These are phyloP conservation scores for Oryza punctata DNA, from an alignment of 176 grass and related monocot species.

Conservation along the genomic window DNA sequence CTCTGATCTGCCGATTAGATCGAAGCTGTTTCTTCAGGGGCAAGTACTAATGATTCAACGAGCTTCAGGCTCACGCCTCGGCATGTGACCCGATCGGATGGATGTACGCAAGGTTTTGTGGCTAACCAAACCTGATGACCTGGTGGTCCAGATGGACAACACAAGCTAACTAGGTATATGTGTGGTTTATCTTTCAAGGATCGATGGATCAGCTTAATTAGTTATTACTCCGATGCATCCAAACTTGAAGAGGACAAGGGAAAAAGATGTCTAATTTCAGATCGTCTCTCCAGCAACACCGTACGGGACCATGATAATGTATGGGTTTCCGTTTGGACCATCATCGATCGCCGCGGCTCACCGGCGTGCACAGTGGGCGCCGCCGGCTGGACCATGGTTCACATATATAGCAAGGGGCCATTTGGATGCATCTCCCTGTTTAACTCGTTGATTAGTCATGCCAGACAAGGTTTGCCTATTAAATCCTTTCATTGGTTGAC, in stretches of 20 bases:
- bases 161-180: slow-evolving; percentile 33
- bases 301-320: slow-evolving; percentile 38
- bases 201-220: slow-evolving; percentile 41
- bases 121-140: slow-evolving; percentile 19
- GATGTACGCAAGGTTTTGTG: slow-evolving; percentile 11
- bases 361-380: slow-evolving; percentile 15
- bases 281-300: slow-evolving; percentile 25
- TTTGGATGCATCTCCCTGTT: background rate
- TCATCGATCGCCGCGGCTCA: slow-evolving; percentile 24
- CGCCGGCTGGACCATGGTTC: background rate
- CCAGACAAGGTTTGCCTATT: background rate
- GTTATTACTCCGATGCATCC: slow-evolving; percentile 37
- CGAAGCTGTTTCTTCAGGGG: slow-evolving; percentile 48
- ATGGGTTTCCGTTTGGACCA: slow-evolving; percentile 38
- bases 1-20: slow-evolving; percentile 48
- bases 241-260: slow-evolving; percentile 46
- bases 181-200: slow-evolving; percentile 39
- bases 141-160: slow-evolving; percentile 35
- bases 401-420: background rate
- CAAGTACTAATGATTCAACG: slow-evolving; percentile 50
- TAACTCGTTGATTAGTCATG: slow-evolving; percentile 6
- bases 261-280: slow-evolving; percentile 24
- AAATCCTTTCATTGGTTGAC: background rate
- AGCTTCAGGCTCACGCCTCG: slow-evolving; percentile 45
- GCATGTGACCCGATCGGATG: slow-evolving; percentile 38